Evolutionary conservation across 257 asterid genomes (phyloP).

Genomic region (Nicotiana tabacum): DNA sequence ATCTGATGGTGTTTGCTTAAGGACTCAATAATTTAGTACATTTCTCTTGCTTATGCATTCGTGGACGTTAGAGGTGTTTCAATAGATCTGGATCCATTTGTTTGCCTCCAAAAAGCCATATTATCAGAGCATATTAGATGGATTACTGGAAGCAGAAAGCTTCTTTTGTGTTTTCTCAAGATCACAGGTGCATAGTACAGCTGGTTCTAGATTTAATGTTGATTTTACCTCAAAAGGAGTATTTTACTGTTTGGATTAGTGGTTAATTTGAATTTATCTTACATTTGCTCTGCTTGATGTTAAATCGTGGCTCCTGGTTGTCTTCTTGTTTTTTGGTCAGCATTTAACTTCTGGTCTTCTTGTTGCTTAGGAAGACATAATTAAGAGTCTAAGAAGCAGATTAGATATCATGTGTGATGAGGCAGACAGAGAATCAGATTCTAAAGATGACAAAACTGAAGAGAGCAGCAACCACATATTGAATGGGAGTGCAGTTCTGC

Average conservation of each 20-base stretch:
- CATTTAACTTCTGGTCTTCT: conserved; percentile 8
- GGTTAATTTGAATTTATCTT: background rate
- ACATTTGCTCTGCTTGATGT: background rate
- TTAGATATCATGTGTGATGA: conserved; percentile 80
- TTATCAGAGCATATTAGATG: background rate
- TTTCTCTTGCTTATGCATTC: background rate
- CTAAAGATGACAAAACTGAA: conserved; percentile 28
- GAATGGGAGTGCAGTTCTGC: conserved; percentile 39
- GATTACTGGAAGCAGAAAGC: background rate
- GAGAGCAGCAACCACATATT: conserved; percentile 26
- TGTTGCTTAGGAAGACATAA: conserved; percentile 72
- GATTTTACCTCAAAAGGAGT: background rate
- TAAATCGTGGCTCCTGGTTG: background rate
- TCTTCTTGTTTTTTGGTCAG: background rate
- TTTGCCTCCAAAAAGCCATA: background rate
- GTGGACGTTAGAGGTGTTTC: background rate
- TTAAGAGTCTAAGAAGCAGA: conserved; percentile 77
- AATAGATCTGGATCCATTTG: background rate
- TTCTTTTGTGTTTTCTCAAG: background rate
- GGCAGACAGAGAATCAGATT: conserved; percentile 53
- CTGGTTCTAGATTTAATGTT: background rate
- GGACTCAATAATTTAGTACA: background rate
- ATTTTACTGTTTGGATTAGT: background rate
- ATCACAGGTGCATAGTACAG: background rate
- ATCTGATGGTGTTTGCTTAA: background rate